Evolutionary conservation across 352 stramenopile genomes (phyloP), one percentile per base, ranked within the genome.

Genomic region (Blastocystis sp.): DNA sequence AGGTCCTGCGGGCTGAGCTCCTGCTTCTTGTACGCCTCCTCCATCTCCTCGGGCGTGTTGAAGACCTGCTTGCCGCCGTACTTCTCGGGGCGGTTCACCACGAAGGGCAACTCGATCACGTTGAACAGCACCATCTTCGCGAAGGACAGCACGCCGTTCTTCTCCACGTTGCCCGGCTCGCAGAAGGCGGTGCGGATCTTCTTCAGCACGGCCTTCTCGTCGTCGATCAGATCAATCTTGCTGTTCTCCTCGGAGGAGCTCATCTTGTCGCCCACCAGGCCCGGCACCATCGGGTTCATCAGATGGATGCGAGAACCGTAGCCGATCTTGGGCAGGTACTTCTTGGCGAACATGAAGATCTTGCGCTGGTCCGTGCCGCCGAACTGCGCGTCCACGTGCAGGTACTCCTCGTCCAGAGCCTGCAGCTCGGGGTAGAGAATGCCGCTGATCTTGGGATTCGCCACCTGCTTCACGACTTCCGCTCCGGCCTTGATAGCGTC

Each of bases 311-410:
- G 63, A 9, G 48, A 45, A 9, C n/a, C 9, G 42, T 87, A 87
- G n/a, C 77, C 77, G 38, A 87, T 78, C 70, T 87, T 87, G 10
- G 77, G 77, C 11, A 87, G 42, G 42, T 82, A 87, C 70, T 87
- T 82, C 52, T 87, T 82, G 14, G 77, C 77, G 45, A 82, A 87
- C 63, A 87, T 82, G 77, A 87, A 87, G 60, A 87, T 87, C 70
- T 87, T 87, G 28, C 77, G 60, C 42, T 87, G 77, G 42, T 87
- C 77, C 28, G 60, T 69, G 34, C 77, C 77, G 34, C 77, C 77
- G 60, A 87, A 87, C 60, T 87, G 77, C 28, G 66, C 66, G 76
- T 87, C 77, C 48, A 81, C 71, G 38, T 81, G 52, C 34, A 87
- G 28, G 45, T 87, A 87, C 38, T 87, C 61, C 60, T 87, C 77